Conservation (phyloP, 2,329 filamentous ascomycete species). For the Rutstroemia sp. region DNA sequence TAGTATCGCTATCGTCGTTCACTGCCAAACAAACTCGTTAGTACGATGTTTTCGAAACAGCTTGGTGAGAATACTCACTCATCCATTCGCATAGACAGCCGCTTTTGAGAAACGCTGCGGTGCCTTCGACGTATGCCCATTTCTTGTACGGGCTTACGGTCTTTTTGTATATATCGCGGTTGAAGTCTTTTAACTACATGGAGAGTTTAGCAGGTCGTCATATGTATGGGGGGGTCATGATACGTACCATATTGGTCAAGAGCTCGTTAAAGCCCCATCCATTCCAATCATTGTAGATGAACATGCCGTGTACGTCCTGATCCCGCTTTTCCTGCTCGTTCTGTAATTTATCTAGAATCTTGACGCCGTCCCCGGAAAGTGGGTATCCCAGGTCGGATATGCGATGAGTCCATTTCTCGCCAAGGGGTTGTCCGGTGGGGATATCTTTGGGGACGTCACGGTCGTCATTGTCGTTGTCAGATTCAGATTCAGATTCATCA, state of each 20-base stretch:
- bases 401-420: not conserved
- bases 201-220: not conserved
- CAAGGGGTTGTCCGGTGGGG: not conserved
- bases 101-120: conserved; percentile 12
- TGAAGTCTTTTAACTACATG: conserved; percentile 16
- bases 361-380: not conserved
- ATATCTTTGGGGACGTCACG: not conserved
- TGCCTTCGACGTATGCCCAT: conserved; percentile 17
- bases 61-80: conserved; percentile 1
- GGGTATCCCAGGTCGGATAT: not conserved
- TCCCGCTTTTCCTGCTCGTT: conserved; percentile 12
- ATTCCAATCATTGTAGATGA: conserved; percentile 20
- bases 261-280: conserved; percentile 16
- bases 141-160: conserved; percentile 14
- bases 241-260: conserved; percentile 15
- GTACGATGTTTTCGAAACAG: not conserved
- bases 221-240: not conserved
- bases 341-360: not conserved
- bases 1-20: conserved; percentile 14
- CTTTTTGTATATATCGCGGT: conserved; percentile 17
- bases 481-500: not conserved
- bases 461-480: not conserved
- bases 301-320: conserved; percentile 14
- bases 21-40: conserved; percentile 3
- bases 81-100: conserved; percentile 10